Evolutionary conservation across 306 rosid species (phyloP), one percentile per base, ranked within the genome.

Genomic region (Sophora flavescens): DNA sequence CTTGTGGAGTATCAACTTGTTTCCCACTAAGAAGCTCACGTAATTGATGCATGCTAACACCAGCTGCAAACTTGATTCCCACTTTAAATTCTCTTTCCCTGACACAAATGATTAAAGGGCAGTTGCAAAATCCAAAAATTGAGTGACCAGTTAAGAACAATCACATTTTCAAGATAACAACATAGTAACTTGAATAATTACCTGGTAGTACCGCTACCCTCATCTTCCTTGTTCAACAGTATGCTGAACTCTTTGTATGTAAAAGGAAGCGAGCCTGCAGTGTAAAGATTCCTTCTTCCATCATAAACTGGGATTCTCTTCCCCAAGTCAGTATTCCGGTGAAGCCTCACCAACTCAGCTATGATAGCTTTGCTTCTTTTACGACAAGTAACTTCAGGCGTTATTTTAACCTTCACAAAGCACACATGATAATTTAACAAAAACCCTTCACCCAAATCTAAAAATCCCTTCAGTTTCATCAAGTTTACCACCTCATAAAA

Each of bases 201-300:
- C 88, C 88, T 68, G 38, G 63, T 81, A 47, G 15, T 38, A 18
- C 76, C 71, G 45, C 68, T 47, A 22, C 79, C 74, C 72, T 81
- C 84, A 26, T 78, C 79, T 17, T 81, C 84, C 56, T 78, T 30
- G 0, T 33, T 69, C 68, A 85, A 52, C 48, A 42, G 39, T 73
- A 85, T 75, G 63, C 26, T 12, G 42, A 86, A 86, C 60, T 86
- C 85, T 77, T 77, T 86, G 77, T 36, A 58, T 15, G 64, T 64
- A 77, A 86, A 83, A 63, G 89, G 89, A 75, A 83, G 87, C 79
- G 77, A 74, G 22, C 83, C 87, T 32, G 89, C 85, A 47, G 89
- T 86, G 79, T 86, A 86, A 50, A 86, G 75, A 51, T 83, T 86
- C 35, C 73, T 80, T 69, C 83, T 79, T 68, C 89, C 89, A 68